These are phyloP conservation scores for Metschnikowia sp. DNA, from an alignment of 805 yeast genomes.

Conservation along the genomic window DNA sequence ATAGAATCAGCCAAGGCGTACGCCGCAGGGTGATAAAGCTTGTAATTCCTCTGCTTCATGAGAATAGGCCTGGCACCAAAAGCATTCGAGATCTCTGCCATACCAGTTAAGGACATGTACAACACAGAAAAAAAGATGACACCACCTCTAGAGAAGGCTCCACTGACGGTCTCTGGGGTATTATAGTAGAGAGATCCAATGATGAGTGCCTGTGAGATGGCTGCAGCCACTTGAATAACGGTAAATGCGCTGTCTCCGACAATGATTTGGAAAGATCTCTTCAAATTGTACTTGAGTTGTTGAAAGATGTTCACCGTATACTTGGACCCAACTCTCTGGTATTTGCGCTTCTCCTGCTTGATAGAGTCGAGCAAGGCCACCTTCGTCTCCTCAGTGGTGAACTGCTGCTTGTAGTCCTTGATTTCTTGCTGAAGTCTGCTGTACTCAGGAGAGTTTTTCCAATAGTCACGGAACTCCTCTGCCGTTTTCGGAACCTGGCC, in stretches of 20 bases:
- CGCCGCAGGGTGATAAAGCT: slow-evolving; percentile 29
- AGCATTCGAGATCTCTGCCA: slow-evolving; percentile 41
- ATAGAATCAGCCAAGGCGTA: slow-evolving; percentile 25
- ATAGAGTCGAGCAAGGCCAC: slow-evolving; percentile 32
- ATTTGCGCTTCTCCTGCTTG: slow-evolving; percentile 35
- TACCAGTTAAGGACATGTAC: slow-evolving; percentile 47
- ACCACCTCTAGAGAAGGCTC: slow-evolving; percentile 67
- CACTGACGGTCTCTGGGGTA: slow-evolving; percentile 46
- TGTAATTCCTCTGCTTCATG: slow-evolving; percentile 29
- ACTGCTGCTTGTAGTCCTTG: slow-evolving; percentile 8
- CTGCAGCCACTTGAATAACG: slow-evolving; percentile 44
- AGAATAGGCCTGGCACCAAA: slow-evolving; percentile 24
- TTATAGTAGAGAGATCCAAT: slow-evolving; percentile 61
- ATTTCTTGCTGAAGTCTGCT: slow-evolving; percentile 22
- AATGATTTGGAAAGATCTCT: slow-evolving; percentile 53
- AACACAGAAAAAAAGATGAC: slow-evolving; percentile 56
- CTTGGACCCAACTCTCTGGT: slow-evolving; percentile 36
- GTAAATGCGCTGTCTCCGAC: slow-evolving; percentile 56
- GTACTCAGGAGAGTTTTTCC: slow-evolving; percentile 48
- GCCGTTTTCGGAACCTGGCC: slow-evolving; percentile 57
- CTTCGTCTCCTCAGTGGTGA: slow-evolving; percentile 15
- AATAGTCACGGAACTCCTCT: slow-evolving; percentile 55
- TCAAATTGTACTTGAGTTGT: slow-evolving; percentile 49
- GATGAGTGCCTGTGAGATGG: slow-evolving; percentile 54
- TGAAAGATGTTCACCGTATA: slow-evolving; percentile 42